A percentile compares a stretch with the other conserved stretches of the same genome.
phyloP scores from a whole-genome alignment of 345 rosid genomes.

The Brassica carinata region DNA sequence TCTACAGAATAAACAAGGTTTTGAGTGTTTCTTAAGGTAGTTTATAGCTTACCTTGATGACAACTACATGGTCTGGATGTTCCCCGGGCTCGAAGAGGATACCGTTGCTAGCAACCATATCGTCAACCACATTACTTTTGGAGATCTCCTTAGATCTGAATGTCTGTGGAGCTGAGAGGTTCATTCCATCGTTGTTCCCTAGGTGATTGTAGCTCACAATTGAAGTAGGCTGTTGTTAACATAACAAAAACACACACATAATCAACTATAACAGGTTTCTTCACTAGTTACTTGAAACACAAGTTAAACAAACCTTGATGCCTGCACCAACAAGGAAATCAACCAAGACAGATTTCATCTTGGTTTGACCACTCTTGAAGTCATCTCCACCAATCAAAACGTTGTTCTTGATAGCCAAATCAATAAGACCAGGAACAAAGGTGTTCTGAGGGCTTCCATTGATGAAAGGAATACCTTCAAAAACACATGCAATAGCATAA shows the following conservation, averaged over 20 bases:
- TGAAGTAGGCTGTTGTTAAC: slow-evolving; percentile 78
- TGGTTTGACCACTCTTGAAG: slow-evolving; percentile 99
- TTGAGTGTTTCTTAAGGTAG: background rate
- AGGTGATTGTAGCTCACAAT: slow-evolving; percentile 98
- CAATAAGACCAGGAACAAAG: slow-evolving; percentile 94
- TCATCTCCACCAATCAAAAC: slow-evolving; percentile 96
- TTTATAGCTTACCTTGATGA: slow-evolving; percentile 67
- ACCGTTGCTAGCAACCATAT: slow-evolving; percentile 95
- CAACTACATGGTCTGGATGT: slow-evolving; percentile 98
- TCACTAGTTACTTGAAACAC: slow-evolving; percentile 1
- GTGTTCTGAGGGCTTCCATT: slow-evolving; percentile 99
- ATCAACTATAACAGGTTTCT: background rate
- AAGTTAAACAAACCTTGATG: slow-evolving; percentile 63
- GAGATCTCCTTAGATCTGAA: slow-evolving; percentile 98
- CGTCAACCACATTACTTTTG: slow-evolving; percentile 97
- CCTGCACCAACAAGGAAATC: slow-evolving; percentile 99
- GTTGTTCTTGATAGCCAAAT: slow-evolving; percentile 81
- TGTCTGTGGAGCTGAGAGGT: slow-evolving; percentile 97
- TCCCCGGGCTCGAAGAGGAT: slow-evolving; percentile 94
- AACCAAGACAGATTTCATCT: slow-evolving; percentile 98
- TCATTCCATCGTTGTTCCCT: slow-evolving; percentile 98
- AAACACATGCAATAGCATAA: slow-evolving; percentile 84
- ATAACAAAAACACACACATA: background rate
- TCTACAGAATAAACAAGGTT: background rate
- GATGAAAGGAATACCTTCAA: slow-evolving; percentile 89